Evolutionary conservation across 768 basidiomycete species (phyloP).

Genomic region (Amanita phalloides): DNA sequence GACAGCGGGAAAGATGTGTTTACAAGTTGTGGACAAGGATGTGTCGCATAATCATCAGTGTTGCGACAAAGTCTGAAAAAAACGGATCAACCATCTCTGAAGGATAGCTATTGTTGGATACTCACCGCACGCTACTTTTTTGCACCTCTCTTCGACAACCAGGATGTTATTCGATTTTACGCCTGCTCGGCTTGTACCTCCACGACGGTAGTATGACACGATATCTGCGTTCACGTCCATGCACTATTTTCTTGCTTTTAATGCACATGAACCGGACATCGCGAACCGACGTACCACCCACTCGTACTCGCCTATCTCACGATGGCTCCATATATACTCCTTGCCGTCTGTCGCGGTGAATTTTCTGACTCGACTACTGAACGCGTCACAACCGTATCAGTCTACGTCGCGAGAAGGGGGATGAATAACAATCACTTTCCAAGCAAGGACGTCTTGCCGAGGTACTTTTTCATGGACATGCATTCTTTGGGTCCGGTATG

Average conservation of each 20-base stretch:
- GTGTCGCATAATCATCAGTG: slow-evolving; percentile 55
- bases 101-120: neutral
- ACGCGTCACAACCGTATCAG: neutral
- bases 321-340: slow-evolving; percentile 51
- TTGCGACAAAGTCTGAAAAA: slow-evolving; percentile 44
- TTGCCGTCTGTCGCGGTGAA: slow-evolving; percentile 51
- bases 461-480: slow-evolving; percentile 42
- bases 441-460: slow-evolving; percentile 32
- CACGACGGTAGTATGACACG: slow-evolving; percentile 52
- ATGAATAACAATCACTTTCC: slow-evolving; percentile 22
- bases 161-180: slow-evolving; percentile 46
- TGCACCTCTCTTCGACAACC: slow-evolving; percentile 51
- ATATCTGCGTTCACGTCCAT: slow-evolving; percentile 37
- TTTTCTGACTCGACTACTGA: slow-evolving; percentile 33
- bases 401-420: neutral
- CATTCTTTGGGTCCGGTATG: slow-evolving; percentile 24
- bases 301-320: slow-evolving; percentile 37
- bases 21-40: slow-evolving; percentile 34
- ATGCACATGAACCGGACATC: neutral
- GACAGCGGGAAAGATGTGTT: neutral
- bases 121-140: slow-evolving; percentile 45
- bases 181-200: slow-evolving; percentile 32
- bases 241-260: slow-evolving; percentile 29
- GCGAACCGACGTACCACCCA: slow-evolving; percentile 42
- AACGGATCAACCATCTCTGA: slow-evolving; percentile 2